Evolutionary conservation across 345 rosid genomes (phyloP).

Genomic region (Lepidium africanum): DNA sequence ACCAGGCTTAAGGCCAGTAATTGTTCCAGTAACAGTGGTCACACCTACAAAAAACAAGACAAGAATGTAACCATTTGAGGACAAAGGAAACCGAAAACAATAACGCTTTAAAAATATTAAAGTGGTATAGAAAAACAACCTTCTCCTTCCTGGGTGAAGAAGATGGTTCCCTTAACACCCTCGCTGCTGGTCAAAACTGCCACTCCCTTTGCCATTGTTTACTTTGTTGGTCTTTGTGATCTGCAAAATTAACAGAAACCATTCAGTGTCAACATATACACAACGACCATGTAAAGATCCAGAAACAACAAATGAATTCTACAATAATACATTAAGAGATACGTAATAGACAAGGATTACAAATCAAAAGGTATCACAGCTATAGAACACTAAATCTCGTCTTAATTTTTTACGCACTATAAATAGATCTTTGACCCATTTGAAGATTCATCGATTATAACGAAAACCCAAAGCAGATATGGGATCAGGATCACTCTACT

Average conservation of each 20-base stretch:
- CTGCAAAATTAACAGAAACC: conserved; percentile 27
- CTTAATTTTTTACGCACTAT: background rate
- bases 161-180: conserved; percentile 72
- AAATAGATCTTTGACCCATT: background rate
- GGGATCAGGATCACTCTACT: background rate
- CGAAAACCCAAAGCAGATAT: background rate
- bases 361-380: background rate
- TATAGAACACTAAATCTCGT: background rate
- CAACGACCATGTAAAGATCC: background rate
- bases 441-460: background rate
- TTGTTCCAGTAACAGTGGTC: conserved; percentile 68
- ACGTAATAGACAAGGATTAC: background rate
- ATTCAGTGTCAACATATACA: background rate
- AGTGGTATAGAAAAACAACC: conserved; percentile 29
- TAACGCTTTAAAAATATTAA: background rate
- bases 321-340: background rate
- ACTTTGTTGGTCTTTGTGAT: conserved; percentile 43
- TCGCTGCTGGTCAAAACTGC: conserved; percentile 63
- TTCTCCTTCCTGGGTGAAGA: conserved; percentile 74
- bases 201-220: conserved; percentile 78
- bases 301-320: background rate
- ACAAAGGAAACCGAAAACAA: background rate
- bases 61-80: background rate
- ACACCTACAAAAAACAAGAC: conserved; percentile 35
- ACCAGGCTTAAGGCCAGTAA: conserved; percentile 92